A percentile compares a stretch with the other conserved stretches of the same genome.
Conservation (phyloP, 1,284 basidiomycete genomes). For the Mycena sp. region DNA sequence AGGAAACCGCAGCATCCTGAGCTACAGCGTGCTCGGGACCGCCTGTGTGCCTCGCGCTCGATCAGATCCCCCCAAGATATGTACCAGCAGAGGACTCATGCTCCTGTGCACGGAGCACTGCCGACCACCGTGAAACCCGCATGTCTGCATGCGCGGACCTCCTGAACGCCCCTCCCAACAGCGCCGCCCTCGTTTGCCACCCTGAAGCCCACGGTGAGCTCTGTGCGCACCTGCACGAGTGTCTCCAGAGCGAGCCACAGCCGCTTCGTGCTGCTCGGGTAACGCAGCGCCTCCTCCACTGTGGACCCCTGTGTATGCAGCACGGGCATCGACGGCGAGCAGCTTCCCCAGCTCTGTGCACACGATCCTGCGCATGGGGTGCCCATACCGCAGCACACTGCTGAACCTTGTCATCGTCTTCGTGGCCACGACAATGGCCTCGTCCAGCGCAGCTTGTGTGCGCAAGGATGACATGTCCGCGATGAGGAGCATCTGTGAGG, state of each 20-base stretch:
- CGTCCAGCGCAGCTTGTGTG: slow-evolving; percentile 67
- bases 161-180: slow-evolving; percentile 65
- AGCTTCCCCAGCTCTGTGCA: slow-evolving; percentile 86
- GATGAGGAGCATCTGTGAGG: slow-evolving; percentile 73
- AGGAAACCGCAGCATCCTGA: no score
- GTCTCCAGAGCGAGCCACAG: slow-evolving; percentile 72
- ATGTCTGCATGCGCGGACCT: no score
- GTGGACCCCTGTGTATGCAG: slow-evolving; percentile 13
- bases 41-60: no score
- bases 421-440: slow-evolving; percentile 66
- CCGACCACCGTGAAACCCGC: no score
- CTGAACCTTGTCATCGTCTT: slow-evolving; percentile 66
- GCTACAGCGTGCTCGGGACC: no score
- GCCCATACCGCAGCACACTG: slow-evolving; percentile 68
- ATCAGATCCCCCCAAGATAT: no score
- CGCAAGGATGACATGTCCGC: slow-evolving; percentile 48
- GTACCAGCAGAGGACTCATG: no score
- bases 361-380: slow-evolving; percentile 83
- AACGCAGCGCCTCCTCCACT: slow-evolving; percentile 40
- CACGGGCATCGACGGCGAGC: slow-evolving; percentile 69
- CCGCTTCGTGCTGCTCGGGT: slow-evolving; percentile 70
- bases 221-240: slow-evolving; percentile 65
- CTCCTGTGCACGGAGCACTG: no score
- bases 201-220: slow-evolving; percentile 73
- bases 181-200: slow-evolving; percentile 66